Conservation (phyloP, 805 yeast genomes). For the Suhomyces kilbournensis region DNA sequence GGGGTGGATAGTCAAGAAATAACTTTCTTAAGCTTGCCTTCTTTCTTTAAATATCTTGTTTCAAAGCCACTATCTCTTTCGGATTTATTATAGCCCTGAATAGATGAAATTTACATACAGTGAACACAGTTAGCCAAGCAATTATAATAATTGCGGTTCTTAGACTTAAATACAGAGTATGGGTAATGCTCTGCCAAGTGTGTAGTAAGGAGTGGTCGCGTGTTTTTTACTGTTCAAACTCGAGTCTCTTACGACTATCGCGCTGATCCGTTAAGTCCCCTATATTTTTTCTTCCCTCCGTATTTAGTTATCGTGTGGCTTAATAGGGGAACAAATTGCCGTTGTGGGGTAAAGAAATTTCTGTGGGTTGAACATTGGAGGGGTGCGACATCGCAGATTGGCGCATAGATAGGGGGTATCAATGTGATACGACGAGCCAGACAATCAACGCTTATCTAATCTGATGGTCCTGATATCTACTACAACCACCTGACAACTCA, state of each 20-base stretch:
- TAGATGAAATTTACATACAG: neutral
- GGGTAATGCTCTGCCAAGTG: no score
- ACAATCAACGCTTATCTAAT: neutral
- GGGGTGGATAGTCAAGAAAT: no score
- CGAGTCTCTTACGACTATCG: neutral
- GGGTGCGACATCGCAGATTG: neutral
- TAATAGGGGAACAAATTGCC: constrained; percentile 5
- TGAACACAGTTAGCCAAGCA: neutral
- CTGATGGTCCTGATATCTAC: neutral
- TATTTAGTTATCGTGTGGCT: constrained; percentile 5
- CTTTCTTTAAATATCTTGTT: neutral
- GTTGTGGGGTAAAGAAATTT: constrained; percentile 1
- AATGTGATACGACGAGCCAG: neutral
- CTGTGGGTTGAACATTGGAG: neutral
- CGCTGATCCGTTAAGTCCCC: neutral
- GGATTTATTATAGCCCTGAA: neutral
- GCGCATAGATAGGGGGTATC: neutral
- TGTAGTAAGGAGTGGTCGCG: neutral
- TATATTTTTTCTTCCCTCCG: neutral
- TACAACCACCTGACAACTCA: neutral
- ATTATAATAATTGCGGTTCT: neutral
- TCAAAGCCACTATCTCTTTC: neutral
- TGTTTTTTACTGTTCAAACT: neutral
- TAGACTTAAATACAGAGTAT: neutral
- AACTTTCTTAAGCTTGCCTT: neutral